Evolutionary conservation across 208 protist species (phyloP).

Genomic region (Tritrichomonas musculus): DNA sequence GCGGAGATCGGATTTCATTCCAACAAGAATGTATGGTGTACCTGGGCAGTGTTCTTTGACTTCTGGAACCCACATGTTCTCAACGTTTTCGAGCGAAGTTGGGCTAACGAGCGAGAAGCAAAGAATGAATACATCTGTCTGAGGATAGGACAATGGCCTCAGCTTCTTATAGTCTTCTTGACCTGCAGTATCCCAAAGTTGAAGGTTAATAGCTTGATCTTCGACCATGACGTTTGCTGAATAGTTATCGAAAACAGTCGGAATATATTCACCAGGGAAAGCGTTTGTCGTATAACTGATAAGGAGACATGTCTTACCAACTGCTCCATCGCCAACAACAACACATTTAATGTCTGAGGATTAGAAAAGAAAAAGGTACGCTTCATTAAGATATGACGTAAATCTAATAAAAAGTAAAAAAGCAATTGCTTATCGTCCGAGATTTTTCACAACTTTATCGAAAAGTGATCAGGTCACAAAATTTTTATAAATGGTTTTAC

Average conservation of each 20-base stretch:
- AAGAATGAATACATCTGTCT: slow-evolving; percentile 28
- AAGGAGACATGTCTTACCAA: slow-evolving; percentile 64
- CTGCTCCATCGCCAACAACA: slow-evolving; percentile 22
- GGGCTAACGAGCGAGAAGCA: not conserved
- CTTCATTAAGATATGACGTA: too few relatives aligned
- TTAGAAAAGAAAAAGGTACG: too few relatives aligned
- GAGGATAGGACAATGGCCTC: not conserved
- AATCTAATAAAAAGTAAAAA: too few relatives aligned
- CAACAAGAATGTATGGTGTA: slow-evolving; percentile 10
- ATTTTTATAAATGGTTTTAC: too few relatives aligned
- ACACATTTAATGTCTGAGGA: slow-evolving; percentile 29
- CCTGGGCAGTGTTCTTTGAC: not conserved
- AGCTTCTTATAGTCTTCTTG: too few relatives aligned
- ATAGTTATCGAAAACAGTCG: slow-evolving; percentile 75
- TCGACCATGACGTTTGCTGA: too few relatives aligned
- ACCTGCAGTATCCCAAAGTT: too few relatives aligned
- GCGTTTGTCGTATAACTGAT: slow-evolving; percentile 72
- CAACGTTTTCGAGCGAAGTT: not conserved
- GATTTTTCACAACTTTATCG: too few relatives aligned
- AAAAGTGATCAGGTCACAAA: too few relatives aligned
- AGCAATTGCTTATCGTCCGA: too few relatives aligned
- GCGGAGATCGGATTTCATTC: not conserved
- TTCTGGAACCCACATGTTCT: slow-evolving; percentile 14
- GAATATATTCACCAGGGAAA: slow-evolving; percentile 68
- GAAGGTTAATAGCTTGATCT: not conserved